Evolutionary conservation across 179 eudicot genomes (phyloP), one percentile per base, ranked within the genome.

Genomic region (Kewa caespitosa): DNA sequence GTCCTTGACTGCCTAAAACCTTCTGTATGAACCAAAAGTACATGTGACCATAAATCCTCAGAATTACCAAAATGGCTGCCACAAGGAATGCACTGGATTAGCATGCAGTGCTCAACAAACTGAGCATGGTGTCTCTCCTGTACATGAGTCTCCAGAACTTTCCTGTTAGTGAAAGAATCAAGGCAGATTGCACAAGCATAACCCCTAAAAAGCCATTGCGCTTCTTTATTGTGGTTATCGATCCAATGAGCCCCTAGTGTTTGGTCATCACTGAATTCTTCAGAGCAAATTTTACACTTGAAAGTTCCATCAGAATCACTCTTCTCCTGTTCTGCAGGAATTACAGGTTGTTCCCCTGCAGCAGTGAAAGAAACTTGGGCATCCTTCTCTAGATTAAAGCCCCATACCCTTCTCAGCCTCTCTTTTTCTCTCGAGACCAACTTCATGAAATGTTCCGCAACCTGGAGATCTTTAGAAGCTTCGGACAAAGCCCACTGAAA

Each of bases 171-270:
- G 70, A 93, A 95, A 69, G 99, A 91, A 85, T 95, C 98, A 34
- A 95, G 85, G 83, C 99, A 95, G 33, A 95, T 91, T 43, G 99
- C 97, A 85, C 98, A 96, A 61, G 90, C 97, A 78, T 96, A 96
- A 67, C 98, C 98, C 76, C 94, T 88, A 79, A 93, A 96, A 72
- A 90, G 88, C 92, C 94, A 96, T 71, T 89, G 96, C 59, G 99
- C 98, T 88, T 96, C 99, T 82, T 87, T 96, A 75, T 91, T 93
- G 74, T 96, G 99, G 79, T 70, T 86, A 18, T 89, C 90, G 77
- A 90, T 88, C 96, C 97, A 96, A 81, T 96, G 98, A 23, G 71
- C 50, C 10, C 97, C 97, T 46, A 96, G 94, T 54, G 83, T 73
- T 73, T 86, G 84, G 71, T 89, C 97, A 82, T 91, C 94, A 55